Percentiles rank a stretch among this genome's conserved stretches.
Evolutionary conservation across 2,329 filamentous ascomycete genomes (phyloP).

Genomic region (Aspergillus ruber): DNA sequence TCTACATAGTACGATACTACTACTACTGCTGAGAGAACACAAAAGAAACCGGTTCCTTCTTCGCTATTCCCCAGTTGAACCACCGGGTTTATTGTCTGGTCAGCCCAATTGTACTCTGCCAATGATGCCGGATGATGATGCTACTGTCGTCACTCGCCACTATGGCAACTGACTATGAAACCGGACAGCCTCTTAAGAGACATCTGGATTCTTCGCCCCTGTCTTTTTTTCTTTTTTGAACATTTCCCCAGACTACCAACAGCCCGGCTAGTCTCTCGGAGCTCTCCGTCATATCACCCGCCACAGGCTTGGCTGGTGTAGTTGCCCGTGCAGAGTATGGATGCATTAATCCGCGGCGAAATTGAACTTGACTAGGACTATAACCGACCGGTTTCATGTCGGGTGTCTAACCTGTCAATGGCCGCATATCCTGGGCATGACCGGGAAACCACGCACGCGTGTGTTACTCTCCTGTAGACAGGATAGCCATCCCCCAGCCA

Average conservation of each 20-base stretch:
- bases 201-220: not conserved
- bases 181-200: not conserved
- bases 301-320: not conserved
- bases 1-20: not conserved
- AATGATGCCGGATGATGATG: not conserved
- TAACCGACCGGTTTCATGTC: too few species aligned
- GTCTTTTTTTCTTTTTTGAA: not conserved
- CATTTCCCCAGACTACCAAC: not conserved
- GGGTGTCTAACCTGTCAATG: too few species aligned
- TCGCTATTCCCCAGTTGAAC: not conserved
- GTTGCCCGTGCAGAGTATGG: too few species aligned
- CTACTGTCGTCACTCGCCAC: not conserved
- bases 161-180: not conserved
- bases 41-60: not conserved
- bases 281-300: not conserved
- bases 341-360: too few species aligned
- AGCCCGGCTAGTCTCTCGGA: too few species aligned
- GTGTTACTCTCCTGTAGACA: too few species aligned
- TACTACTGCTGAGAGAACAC: not conserved
- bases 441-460: too few species aligned
- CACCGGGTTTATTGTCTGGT: not conserved
- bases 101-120: not conserved
- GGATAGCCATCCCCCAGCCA: too few species aligned
- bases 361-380: too few species aligned
- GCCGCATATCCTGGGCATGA: too few species aligned